Base-by-base conservation (phyloP, 768 basidiomycete genomes). In the Boletus vinaceobasis region DNA sequence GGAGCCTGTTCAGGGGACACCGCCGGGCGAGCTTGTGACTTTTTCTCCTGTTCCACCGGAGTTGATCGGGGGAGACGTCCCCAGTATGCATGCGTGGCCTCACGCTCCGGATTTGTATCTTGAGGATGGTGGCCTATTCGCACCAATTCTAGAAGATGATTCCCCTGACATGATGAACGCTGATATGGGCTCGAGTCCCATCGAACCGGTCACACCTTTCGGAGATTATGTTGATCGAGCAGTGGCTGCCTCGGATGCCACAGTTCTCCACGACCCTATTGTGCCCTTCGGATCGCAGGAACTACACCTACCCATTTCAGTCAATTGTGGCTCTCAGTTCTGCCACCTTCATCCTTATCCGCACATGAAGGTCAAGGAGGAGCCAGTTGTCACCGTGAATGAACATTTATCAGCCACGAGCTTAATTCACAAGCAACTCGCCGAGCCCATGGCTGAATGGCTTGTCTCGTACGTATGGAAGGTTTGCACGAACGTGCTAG, bases 401-500 rank as follows among this genome's bases (percentile, higher is more conserved):
- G 63, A 62, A 43, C 57, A 61, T 26, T 33, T 57, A 2, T 35
- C 53, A 13, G 50, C 48, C n/a, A 78, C 85, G 37, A 79, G 79
- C 11, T 62, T 73, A 23, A 74, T 77, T 9, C 90, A 90, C 75
- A 85, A 80, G 75, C 87, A 83, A 63, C 76, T 91, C 10, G 82
- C 86, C 0, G 87, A 89, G 49, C 88, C 89, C 17, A 74, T 92
- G 57, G 81, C 90, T 4, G 85, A 87, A 53, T 92, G 90, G 90
- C 73, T 90, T 23, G 85, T 87, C 40, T 78, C 77, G 48, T 92
- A 87, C 65, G 83, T 90, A 15, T 92, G 90, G 90, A 89, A 87
- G 67, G 83, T 84, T 43, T 90, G 89, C 66, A 87, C 86, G 15
- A 86, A 85, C n/a, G 84, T 82, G 43, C 75, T 84, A 53, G 79